Conservation (phyloP, 768 basidiomycete genomes). For the Amanita polypyramis region DNA sequence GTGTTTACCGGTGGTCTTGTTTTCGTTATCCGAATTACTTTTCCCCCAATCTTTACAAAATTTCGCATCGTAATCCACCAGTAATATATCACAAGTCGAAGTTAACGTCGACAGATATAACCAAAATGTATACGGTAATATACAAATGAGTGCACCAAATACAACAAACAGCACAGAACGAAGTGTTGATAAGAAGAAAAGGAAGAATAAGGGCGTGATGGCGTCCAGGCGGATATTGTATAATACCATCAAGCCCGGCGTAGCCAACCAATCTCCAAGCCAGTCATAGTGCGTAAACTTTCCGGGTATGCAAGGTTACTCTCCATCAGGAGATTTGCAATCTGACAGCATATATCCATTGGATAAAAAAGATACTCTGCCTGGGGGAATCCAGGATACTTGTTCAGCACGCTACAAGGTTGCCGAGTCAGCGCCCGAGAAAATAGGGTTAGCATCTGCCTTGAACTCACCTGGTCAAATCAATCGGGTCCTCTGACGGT, state of each 20-base stretch:
- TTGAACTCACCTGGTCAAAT: slow-evolving; percentile 39
- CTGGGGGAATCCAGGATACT: slow-evolving; percentile 76
- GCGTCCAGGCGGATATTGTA: neutral
- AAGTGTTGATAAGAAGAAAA: neutral
- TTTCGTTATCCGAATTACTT: neutral
- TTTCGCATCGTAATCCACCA: too few species aligned
- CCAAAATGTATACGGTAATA: too few species aligned
- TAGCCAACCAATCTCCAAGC: slow-evolving; percentile 77
- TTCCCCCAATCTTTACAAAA: neutral
- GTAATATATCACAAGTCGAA: too few species aligned
- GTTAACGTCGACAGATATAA: too few species aligned
- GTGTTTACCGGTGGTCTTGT: neutral
- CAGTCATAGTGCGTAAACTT: slow-evolving; percentile 68
- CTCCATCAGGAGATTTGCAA: slow-evolving; percentile 63
- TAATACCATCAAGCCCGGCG: slow-evolving; percentile 18
- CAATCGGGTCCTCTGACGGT: slow-evolving; percentile 40
- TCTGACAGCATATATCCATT: slow-evolving; percentile 58
- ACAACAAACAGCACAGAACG: too few species aligned
- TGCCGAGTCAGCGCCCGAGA: slow-evolving; percentile 5
- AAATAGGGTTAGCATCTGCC: neutral
- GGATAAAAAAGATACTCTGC: slow-evolving; percentile 87
- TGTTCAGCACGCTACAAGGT: slow-evolving; percentile 41
- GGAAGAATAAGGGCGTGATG: neutral
- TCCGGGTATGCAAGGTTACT: slow-evolving; percentile 73
- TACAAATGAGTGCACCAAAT: too few species aligned